phyloP scores from a whole-genome alignment of 306 rosid species.

The Styphnolobium japonicum region DNA sequence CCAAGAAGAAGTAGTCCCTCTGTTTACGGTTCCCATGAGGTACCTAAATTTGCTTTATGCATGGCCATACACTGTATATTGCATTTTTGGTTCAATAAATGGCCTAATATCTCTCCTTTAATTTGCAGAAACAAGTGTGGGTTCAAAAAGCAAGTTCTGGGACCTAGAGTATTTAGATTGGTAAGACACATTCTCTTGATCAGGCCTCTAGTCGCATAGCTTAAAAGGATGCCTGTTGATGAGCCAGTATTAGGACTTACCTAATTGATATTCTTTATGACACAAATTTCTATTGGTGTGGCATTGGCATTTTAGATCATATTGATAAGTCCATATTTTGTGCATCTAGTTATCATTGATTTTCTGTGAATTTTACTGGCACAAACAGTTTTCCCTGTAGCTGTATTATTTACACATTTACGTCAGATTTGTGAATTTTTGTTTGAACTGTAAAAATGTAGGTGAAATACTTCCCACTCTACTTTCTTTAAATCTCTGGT shows the following conservation, averaged over 20 bases:
- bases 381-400: background rate
- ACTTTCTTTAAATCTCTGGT: background rate
- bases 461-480: background rate
- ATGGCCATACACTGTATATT: background rate
- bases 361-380: background rate
- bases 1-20: slow-evolving; percentile 49
- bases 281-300: background rate
- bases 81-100: slow-evolving; percentile 9
- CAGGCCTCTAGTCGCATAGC: background rate
- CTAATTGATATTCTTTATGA: background rate
- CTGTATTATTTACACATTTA: background rate
- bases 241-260: background rate
- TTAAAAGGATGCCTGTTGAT: background rate
- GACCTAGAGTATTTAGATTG: slow-evolving; percentile 15
- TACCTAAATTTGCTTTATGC: slow-evolving; percentile 27
- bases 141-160: slow-evolving; percentile 44
- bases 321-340: background rate
- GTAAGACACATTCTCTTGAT: slow-evolving; percentile 27
- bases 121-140: slow-evolving; percentile 53
- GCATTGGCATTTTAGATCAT: background rate
- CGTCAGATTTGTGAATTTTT: background rate
- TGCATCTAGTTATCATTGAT: background rate
- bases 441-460: background rate
- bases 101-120: slow-evolving; percentile 13
- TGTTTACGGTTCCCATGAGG: slow-evolving; percentile 71